Percentiles rank a stretch among this genome's conserved stretches.
Conservation (phyloP, 345 rosid species). For the Brassica cretica region DNA sequence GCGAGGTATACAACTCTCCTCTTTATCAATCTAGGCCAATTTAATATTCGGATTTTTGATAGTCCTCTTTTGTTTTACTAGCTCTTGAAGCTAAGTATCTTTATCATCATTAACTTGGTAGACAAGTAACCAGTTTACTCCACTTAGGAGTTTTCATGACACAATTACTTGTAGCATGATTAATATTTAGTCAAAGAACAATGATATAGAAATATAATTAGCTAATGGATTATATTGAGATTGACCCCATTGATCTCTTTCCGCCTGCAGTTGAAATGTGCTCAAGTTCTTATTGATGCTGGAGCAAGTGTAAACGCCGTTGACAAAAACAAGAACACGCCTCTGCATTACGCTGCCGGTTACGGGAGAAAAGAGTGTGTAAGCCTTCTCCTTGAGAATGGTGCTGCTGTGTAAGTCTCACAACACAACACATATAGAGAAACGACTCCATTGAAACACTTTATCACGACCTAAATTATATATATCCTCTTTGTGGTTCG, state of each 20-base stretch:
- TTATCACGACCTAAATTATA: background rate
- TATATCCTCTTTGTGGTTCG: background rate
- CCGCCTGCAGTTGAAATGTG: constrained; percentile 69
- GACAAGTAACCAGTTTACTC: background rate
- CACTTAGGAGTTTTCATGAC: background rate
- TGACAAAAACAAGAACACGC: constrained; percentile 96
- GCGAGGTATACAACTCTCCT: constrained; percentile 65
- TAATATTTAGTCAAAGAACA: background rate
- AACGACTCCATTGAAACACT: constrained; percentile 2
- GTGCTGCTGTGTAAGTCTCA: constrained; percentile 92
- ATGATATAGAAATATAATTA: background rate
- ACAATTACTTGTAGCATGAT: constrained; percentile 5
- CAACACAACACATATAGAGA: background rate
- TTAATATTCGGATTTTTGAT: background rate
- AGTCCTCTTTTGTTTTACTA: background rate
- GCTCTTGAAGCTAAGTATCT: constrained; percentile 27
- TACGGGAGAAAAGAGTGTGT: constrained; percentile 97
- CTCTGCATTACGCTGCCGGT: constrained; percentile 97
- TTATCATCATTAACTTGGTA: constrained; percentile 13
- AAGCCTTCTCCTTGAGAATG: constrained; percentile 80
- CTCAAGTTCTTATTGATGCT: constrained; percentile 83
- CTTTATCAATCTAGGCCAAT: background rate
- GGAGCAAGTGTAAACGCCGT: constrained; percentile 91
- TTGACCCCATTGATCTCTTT: constrained; percentile 20
- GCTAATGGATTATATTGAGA: background rate